These are phyloP conservation scores for Acrocalymma vagum DNA, from an alignment of 2,329 filamentous ascomycete genomes.

Conservation along the genomic window DNA sequence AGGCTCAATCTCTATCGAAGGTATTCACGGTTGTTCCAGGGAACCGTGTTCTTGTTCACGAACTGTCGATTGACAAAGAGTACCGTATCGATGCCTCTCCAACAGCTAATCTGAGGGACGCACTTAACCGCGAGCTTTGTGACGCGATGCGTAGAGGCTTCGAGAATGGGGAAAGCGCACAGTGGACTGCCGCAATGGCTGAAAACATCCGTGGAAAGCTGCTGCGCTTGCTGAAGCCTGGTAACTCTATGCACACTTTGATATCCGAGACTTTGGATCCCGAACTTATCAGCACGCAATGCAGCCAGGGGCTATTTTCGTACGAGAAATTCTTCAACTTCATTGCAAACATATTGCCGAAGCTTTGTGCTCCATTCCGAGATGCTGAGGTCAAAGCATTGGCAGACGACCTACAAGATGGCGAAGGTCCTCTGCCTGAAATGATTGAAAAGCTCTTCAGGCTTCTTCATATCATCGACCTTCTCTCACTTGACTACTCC, in stretches of 20 bases:
- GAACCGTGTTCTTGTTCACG: constrained; percentile 79
- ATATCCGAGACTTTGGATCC: constrained; percentile 80
- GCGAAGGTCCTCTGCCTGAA: constrained; percentile 61
- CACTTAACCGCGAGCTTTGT: constrained; percentile 67
- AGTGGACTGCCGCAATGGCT: constrained; percentile 75
- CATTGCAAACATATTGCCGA: constrained; percentile 77
- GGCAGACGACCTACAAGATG: constrained; percentile 65
- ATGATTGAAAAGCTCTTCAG: constrained; percentile 80
- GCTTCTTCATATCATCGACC: constrained; percentile 77
- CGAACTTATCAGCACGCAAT: constrained; percentile 74
- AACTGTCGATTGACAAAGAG: constrained; percentile 80
- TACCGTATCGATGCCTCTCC: constrained; percentile 71
- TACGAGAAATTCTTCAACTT: constrained; percentile 83
- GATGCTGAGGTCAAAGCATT: constrained; percentile 78
- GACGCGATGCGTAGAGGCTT: constrained; percentile 69
- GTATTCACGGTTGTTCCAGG: constrained; percentile 71
- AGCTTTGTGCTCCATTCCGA: constrained; percentile 82
- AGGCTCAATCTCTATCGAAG: constrained; percentile 58
- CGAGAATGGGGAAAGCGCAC: constrained; percentile 69
- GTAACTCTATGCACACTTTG: constrained; percentile 76
- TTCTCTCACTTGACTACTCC: constrained; percentile 81
- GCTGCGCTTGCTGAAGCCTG: constrained; percentile 73
- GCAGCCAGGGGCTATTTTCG: constrained; percentile 76
- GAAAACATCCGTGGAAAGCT: constrained; percentile 76
- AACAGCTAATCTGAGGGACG: constrained; percentile 66